Evolutionary conservation across 2,329 filamentous ascomycete species (phyloP).

Genomic region (Neonectria sp.): DNA sequence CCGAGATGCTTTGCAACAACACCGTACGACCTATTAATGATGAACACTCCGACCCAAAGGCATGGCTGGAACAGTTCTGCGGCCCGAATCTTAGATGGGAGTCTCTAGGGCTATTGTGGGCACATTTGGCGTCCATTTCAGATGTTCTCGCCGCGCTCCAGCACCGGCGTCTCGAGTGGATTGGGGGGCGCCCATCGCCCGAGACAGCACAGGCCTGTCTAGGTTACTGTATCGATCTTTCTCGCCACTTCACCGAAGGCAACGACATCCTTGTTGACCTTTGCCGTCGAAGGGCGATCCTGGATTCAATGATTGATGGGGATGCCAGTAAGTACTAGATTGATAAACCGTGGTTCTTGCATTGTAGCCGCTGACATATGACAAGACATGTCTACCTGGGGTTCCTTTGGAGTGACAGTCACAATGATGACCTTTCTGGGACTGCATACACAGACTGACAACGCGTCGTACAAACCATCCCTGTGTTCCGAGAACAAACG

Average conservation of each 20-base stretch:
- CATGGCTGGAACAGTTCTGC: conserved; percentile 54
- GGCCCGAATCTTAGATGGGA: conserved; percentile 57
- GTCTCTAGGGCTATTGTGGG: conserved; percentile 53
- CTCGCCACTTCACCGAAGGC: conserved; percentile 18
- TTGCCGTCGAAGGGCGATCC: conserved; percentile 14
- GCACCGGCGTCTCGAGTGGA: not conserved
- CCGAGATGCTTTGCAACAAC: conserved; percentile 51
- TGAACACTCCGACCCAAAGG: conserved; percentile 48
- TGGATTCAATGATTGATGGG: conserved; percentile 21
- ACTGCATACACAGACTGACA: conserved; percentile 15
- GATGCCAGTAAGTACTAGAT: conserved; percentile 28
- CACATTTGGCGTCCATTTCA: conserved; percentile 21
- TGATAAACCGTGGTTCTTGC: not conserved
- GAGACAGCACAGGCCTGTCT: conserved; percentile 18
- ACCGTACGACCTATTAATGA: conserved; percentile 51
- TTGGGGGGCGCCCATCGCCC: not conserved
- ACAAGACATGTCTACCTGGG: conserved; percentile 2
- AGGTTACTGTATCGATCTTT: conserved; percentile 17
- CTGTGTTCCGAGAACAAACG: conserved; percentile 28
- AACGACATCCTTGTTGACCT: conserved; percentile 30
- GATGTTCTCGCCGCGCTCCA: conserved; percentile 16
- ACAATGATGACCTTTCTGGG: not conserved
- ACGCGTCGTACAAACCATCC: conserved; percentile 17
- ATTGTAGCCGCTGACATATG: not conserved
- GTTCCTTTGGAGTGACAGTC: not conserved